Evolutionary conservation across 805 yeast species (phyloP).

Genomic region (Diddensiella transvaalensis): DNA sequence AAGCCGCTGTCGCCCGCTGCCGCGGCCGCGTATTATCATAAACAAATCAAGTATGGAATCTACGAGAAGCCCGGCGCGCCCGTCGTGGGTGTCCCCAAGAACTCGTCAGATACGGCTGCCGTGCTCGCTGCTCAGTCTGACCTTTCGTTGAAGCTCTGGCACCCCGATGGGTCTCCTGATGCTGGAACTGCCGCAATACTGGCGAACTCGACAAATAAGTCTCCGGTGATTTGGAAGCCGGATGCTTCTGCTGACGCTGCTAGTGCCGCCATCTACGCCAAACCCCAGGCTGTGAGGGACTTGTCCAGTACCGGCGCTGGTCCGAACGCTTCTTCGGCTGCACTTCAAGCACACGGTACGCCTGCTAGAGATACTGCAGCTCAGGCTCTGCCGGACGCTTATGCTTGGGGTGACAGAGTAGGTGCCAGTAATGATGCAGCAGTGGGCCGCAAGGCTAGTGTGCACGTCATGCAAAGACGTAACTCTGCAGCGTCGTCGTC

Average conservation of each 20-base stretch:
- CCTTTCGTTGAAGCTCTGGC: constrained; percentile 35
- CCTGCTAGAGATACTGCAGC: constrained; percentile 34
- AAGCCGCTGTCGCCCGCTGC: constrained; percentile 24
- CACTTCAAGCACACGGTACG: constrained; percentile 30
- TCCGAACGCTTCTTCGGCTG: constrained; percentile 31
- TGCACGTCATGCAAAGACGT: constrained; percentile 9
- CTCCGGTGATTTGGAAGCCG: constrained; percentile 36
- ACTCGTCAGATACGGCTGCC: constrained; percentile 33
- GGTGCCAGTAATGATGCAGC: constrained; percentile 8
- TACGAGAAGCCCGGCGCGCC: constrained; percentile 36
- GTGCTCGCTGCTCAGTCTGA: constrained; percentile 31
- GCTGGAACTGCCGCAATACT: constrained; percentile 37
- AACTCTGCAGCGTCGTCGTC: not conserved
- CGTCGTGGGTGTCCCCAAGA: constrained; percentile 34
- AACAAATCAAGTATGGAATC: constrained; percentile 33
- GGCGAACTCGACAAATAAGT: constrained; percentile 29
- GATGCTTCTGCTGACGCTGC: constrained; percentile 52
- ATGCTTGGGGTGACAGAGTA: constrained; percentile 29
- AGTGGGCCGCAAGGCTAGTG: constrained; percentile 15
- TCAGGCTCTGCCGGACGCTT: constrained; percentile 34
- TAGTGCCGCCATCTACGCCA: constrained; percentile 47
- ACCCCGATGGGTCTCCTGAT: constrained; percentile 26
- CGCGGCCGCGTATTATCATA: constrained; percentile 35
- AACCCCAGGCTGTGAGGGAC: constrained; percentile 29
- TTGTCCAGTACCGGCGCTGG: constrained; percentile 13